Evolutionary conservation across 2,329 filamentous ascomycete genomes (phyloP).

Genomic region (Neoarthrinium moseri): DNA sequence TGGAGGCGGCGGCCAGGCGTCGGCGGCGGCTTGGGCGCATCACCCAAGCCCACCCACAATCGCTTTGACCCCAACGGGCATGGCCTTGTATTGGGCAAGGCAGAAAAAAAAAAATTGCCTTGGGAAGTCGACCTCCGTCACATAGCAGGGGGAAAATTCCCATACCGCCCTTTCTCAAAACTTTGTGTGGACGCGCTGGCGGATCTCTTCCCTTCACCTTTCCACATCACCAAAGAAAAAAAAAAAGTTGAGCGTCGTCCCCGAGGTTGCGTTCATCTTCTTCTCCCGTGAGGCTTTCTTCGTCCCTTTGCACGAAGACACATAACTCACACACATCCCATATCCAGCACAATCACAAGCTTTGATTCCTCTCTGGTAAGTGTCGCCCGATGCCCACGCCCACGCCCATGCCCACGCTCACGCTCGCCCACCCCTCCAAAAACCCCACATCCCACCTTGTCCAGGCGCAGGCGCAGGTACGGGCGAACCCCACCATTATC

Average conservation of each 20-base stretch:
- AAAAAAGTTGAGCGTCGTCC: neutral
- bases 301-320: neutral
- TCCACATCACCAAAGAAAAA: neutral
- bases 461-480: constrained; percentile 2
- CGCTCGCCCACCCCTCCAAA: constrained; percentile 5
- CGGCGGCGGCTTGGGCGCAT: neutral
- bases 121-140: neutral
- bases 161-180: constrained; percentile 9
- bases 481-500: constrained; percentile 6
- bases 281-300: no score
- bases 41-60: neutral
- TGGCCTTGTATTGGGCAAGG: neutral
- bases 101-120: constrained; percentile 1
- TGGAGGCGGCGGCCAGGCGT: neutral
- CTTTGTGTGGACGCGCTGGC: constrained; percentile 5
- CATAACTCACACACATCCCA: neutral
- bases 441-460: constrained; percentile 7
- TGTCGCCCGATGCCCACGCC: no score
- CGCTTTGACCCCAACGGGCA: constrained; percentile 1
- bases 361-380: neutral
- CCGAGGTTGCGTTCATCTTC: neutral
- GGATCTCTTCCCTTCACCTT: constrained; percentile 2
- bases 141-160: neutral
- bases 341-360: neutral
- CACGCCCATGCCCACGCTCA: no score